These are phyloP conservation scores for Cerrena zonata DNA, from an alignment of 1,284 basidiomycete genomes.

Conservation along the genomic window DNA sequence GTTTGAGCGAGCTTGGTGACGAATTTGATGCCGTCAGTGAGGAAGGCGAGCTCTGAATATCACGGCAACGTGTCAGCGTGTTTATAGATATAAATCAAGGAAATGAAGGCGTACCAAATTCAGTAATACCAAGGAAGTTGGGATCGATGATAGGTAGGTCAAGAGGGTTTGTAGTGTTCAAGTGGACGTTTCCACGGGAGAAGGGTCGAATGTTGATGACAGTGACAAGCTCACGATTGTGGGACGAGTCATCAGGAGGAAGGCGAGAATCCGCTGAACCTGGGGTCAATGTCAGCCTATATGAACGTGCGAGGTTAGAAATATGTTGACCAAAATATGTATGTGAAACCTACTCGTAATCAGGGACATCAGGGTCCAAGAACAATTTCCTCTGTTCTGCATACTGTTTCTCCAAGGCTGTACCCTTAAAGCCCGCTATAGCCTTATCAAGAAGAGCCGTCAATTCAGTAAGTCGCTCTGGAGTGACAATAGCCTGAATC, in stretches of 20 bases:
- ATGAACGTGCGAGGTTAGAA: no score
- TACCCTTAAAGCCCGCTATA: constrained; percentile 1
- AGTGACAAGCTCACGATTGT: constrained; percentile 1
- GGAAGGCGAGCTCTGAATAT: constrained; percentile 36
- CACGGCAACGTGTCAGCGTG: no score
- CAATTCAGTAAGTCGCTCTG: background rate
- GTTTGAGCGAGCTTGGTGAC: constrained; percentile 4
- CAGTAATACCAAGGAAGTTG: constrained; percentile 29
- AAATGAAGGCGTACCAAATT: constrained; percentile 32
- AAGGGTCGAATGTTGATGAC: constrained; percentile 4
- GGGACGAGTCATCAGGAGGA: background rate
- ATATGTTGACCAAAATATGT: background rate
- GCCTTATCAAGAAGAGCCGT: constrained; percentile 1
- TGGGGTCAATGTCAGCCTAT: background rate
- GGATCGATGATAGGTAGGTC: constrained; percentile 34
- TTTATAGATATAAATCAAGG: background rate
- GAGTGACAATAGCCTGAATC: background rate
- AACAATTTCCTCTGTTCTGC: constrained; percentile 12
- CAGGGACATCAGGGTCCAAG: constrained; percentile 7
- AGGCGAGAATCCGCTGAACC: background rate
- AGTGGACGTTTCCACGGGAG: constrained; percentile 4
- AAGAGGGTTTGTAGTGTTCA: constrained; percentile 15
- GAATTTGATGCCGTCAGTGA: constrained; percentile 48
- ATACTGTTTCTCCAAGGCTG: constrained; percentile 15
- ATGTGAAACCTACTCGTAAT: constrained; percentile 10